phyloP scores from a whole-genome alignment of 106 monocot species.

The Dioscorea alata region DNA sequence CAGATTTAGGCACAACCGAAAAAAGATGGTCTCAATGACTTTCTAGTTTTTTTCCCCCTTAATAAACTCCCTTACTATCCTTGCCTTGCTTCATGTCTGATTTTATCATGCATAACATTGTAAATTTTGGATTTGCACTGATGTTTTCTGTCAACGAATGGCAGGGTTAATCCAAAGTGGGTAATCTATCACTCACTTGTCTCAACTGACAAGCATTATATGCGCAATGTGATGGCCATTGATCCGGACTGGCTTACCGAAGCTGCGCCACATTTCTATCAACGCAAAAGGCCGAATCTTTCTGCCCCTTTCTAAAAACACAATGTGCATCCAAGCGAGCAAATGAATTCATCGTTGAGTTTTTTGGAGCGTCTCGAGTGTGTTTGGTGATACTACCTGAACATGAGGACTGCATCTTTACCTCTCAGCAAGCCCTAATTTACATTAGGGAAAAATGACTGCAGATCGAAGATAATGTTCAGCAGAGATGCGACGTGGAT shows the following conservation, averaged over 20 bases:
- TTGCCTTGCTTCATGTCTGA: too few relatives aligned
- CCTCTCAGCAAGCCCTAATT: too few relatives aligned
- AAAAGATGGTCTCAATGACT: not conserved
- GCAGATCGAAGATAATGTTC: too few relatives aligned
- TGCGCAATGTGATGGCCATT: slow-evolving; percentile 88
- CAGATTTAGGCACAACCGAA: not conserved
- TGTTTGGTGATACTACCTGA: too few relatives aligned
- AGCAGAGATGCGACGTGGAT: too few relatives aligned
- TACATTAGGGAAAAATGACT: too few relatives aligned
- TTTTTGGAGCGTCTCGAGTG: too few relatives aligned
- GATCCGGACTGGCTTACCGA: slow-evolving; percentile 92
- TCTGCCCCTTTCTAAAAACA: slow-evolving; percentile 2
- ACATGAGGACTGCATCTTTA: too few relatives aligned
- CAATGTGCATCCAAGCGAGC: too few relatives aligned
- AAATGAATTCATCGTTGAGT: too few relatives aligned
- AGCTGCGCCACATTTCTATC: slow-evolving; percentile 93
- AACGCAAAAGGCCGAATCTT: slow-evolving; percentile 46
- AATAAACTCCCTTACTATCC: too few relatives aligned
- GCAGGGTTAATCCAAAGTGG: slow-evolving; percentile 98
- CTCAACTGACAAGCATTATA: slow-evolving; percentile 89
- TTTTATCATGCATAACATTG: not conserved
- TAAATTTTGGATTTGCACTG: not conserved
- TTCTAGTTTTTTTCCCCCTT: too few relatives aligned
- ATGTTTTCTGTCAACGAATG: not conserved
- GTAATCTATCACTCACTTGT: slow-evolving; percentile 90